Percentiles rank a stretch among this genome's conserved stretches.
phyloP scores from a whole-genome alignment of 495 filamentous ascomycete species.

The Xylaria sp. region DNA sequence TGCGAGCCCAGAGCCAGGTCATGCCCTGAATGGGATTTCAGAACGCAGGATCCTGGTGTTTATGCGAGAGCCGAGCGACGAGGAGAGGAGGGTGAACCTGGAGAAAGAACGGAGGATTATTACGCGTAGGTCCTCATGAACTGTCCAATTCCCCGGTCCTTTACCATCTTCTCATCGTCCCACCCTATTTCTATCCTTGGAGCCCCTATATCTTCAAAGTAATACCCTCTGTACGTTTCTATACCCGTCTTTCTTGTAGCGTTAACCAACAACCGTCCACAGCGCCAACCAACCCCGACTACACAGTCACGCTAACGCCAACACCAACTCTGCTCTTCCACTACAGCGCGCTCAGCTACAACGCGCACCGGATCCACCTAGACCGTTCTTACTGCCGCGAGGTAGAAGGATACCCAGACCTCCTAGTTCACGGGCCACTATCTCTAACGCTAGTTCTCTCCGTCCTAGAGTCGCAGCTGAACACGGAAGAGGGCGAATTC shows the following conservation, averaged over 20 bases:
- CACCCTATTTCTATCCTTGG: background rate
- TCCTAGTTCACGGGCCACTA: slow-evolving; percentile 88
- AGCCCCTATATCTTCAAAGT: background rate
- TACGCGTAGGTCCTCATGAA: slow-evolving; percentile 32
- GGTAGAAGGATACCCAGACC: slow-evolving; percentile 73
- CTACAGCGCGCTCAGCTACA: slow-evolving; percentile 86
- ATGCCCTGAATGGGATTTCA: slow-evolving; percentile 30
- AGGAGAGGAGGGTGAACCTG: slow-evolving; percentile 23
- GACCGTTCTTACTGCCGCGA: slow-evolving; percentile 71
- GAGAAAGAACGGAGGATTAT: slow-evolving; percentile 9
- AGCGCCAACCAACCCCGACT: slow-evolving; percentile 54
- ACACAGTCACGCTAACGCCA: slow-evolving; percentile 66
- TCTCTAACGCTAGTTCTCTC: slow-evolving; percentile 76
- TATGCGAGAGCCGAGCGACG: slow-evolving; percentile 38
- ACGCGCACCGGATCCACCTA: slow-evolving; percentile 86
- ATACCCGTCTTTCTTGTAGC: slow-evolving; percentile 22
- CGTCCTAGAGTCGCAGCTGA: slow-evolving; percentile 61
- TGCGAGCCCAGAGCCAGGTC: background rate
- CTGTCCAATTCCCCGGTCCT: background rate
- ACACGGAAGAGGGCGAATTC: slow-evolving; percentile 18
- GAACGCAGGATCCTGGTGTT: slow-evolving; percentile 51
- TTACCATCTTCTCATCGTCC: background rate
- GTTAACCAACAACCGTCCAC: slow-evolving; percentile 32
- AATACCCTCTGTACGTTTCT: background rate
- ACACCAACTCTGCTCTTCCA: slow-evolving; percentile 75